phyloP scores from a whole-genome alignment of 1,284 basidiomycete species.

The Meira nashicola region DNA sequence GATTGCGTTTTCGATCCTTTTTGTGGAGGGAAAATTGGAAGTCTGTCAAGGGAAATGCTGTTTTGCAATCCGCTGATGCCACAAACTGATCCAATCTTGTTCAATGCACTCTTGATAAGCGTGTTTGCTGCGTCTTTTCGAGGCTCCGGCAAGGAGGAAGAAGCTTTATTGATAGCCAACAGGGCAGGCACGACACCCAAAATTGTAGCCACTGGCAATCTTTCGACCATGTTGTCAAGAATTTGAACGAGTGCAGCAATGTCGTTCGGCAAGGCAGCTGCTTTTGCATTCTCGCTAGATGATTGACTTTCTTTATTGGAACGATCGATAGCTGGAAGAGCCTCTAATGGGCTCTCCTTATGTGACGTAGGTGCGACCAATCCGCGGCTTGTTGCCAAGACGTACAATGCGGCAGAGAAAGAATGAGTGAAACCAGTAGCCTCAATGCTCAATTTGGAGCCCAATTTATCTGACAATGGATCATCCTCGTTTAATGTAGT shows the following conservation, averaged over 20 bases:
- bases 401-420: slow-evolving; percentile 38
- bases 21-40: slow-evolving; percentile 21
- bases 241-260: slow-evolving; percentile 70
- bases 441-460: slow-evolving; percentile 18
- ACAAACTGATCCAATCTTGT: slow-evolving; percentile 69
- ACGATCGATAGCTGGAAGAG: slow-evolving; percentile 58
- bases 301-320: slow-evolving; percentile 49
- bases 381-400: slow-evolving; percentile 35
- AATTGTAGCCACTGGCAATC: slow-evolving; percentile 68
- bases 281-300: slow-evolving; percentile 31
- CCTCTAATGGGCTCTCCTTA: slow-evolving; percentile 50
- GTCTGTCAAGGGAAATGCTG: not conserved
- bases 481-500: slow-evolving; percentile 19
- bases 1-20: slow-evolving; percentile 23
- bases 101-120: slow-evolving; percentile 65
- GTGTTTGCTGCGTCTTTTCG: slow-evolving; percentile 64
- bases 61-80: slow-evolving; percentile 42
- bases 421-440: slow-evolving; percentile 34
- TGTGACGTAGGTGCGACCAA: slow-evolving; percentile 23
- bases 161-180: slow-evolving; percentile 57
- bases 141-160: slow-evolving; percentile 14
- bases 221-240: slow-evolving; percentile 65
- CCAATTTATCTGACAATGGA: slow-evolving; percentile 22
- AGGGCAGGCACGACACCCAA: slow-evolving; percentile 80
- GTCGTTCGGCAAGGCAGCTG: slow-evolving; percentile 63